Base-by-base conservation (phyloP, 2,329 filamentous ascomycete species). In the Penicillium sp. region DNA sequence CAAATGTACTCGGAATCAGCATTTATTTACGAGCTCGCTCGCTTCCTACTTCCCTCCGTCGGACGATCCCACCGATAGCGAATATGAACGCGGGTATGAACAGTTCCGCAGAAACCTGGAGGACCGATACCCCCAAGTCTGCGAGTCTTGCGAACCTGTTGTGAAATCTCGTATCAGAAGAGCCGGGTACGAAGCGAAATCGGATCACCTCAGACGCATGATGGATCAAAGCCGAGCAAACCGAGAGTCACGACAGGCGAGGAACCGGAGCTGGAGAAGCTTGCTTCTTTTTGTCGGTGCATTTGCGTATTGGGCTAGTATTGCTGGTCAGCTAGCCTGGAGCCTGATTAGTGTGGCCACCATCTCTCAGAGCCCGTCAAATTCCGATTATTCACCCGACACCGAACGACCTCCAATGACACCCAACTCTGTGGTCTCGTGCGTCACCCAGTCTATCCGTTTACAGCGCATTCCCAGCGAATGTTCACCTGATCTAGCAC, bases 1-100 rank as follows among this genome's bases (percentile, higher is more conserved):
- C 42, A 85, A 78, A 48, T 98, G 93, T 63, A 72, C 90, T 45
- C 88, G 88, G 67, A 97, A 98, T 67, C 93, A 98, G 66, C 83
- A 87, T 49, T 75, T 96, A 6, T 82, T 90, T 57, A 85, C 83
- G 31, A 78, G 83, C 38, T 82, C 82, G 0, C 75, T 97, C 34
- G 84, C 88, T 3, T 83, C 91, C 52, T 97, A 94, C 67, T 78
- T 94, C 2, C 83, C 85, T 0, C 71, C 79, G 21, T 70, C 76
- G 38, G 72, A 76, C 22, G 80, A 91, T 57, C 82, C 86, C 0
- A 77, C 85, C 45, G 88, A 90, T 65, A 72, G 71, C 3, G 76
- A 81, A 53, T 83, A 84, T 55, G 84, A 89, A 65, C 77, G 76
- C 48, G 78, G 79, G 43, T 85, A 87, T 59, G 84, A 83, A 56